A percentile compares a stretch with the other conserved stretches of the same genome.
Evolutionary conservation across 129 eudicot genomes (phyloP).

Genomic region (Erigeron canadensis): DNA sequence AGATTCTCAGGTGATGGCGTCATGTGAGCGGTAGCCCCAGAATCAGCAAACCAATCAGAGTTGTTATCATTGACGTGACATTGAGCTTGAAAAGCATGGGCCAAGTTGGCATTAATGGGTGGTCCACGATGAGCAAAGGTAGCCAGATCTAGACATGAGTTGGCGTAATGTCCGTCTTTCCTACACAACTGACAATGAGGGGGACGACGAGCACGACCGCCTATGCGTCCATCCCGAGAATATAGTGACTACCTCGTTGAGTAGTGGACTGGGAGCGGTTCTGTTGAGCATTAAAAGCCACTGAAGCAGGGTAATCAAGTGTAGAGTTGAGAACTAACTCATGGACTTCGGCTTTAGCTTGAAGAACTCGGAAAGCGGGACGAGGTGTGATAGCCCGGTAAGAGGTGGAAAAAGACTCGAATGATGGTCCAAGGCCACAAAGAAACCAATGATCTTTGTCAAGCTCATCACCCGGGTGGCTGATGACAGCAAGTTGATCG

Average conservation of each 20-base stretch:
- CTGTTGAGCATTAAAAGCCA: not conserved
- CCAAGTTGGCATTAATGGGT: not conserved
- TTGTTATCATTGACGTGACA: not conserved
- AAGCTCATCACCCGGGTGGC: not conserved
- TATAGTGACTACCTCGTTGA: not conserved
- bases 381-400: too few relatives aligned
- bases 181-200: not conserved
- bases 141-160: not conserved
- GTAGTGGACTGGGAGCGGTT: not conserved
- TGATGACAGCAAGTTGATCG: not conserved
- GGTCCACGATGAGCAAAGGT: not conserved
- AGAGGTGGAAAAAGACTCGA: too few relatives aligned
- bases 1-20: not conserved
- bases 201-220: not conserved
- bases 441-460: not conserved
- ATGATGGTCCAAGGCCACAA: not conserved
- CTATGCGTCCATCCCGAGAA: not conserved
- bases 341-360: too few relatives aligned
- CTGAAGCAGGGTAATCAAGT: not conserved
- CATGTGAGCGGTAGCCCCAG: not conserved
- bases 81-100: not conserved
- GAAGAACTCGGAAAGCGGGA: too few relatives aligned
- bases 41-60: not conserved
- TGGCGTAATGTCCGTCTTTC: not conserved
- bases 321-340: too few relatives aligned